A percentile compares a stretch with the other conserved stretches of the same genome.
These are phyloP conservation scores for Curvularia sp. DNA, from an alignment of 2,329 filamentous ascomycete species.

Conservation along the genomic window DNA sequence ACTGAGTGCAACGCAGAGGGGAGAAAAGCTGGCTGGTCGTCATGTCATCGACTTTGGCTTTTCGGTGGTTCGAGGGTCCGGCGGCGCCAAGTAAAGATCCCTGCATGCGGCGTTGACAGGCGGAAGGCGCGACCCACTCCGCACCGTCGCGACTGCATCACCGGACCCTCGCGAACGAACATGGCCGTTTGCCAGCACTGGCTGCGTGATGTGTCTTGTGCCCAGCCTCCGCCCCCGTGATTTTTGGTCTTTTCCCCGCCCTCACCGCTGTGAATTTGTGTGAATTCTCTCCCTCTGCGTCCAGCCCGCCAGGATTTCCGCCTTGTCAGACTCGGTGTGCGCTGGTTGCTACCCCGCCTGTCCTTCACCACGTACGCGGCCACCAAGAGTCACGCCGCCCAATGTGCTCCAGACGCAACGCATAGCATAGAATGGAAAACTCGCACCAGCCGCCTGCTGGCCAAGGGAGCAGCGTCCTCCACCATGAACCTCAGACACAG, in stretches of 20 bases:
- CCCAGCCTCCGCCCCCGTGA: slow-evolving; percentile 12
- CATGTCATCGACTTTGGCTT: slow-evolving; percentile 18
- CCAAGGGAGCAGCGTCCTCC: slow-evolving; percentile 20
- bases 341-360: slow-evolving; percentile 13
- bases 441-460: slow-evolving; percentile 24
- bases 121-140: slow-evolving; percentile 22
- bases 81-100: slow-evolving; percentile 15
- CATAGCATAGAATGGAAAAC: slow-evolving; percentile 26
- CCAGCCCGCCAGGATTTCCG: not conserved
- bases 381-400: slow-evolving; percentile 9
- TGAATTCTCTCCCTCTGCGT: not conserved
- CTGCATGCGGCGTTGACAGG: slow-evolving; percentile 24
- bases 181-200: slow-evolving; percentile 19
- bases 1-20: slow-evolving; percentile 1
- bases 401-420: slow-evolving; percentile 15
- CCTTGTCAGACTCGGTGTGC: slow-evolving; percentile 1
- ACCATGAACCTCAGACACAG: slow-evolving; percentile 19
- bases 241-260: slow-evolving; percentile 4
- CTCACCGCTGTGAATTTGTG: slow-evolving; percentile 9
- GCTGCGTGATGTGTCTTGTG: slow-evolving; percentile 22
- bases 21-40: slow-evolving; percentile 4
- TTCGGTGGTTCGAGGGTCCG: slow-evolving; percentile 22
- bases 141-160: slow-evolving; percentile 23
- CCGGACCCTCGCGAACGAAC: slow-evolving; percentile 21
- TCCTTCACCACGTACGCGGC: slow-evolving; percentile 3